phyloP scores from a whole-genome alignment of 257 asterid genomes.

The Solanum chiquidenum region DNA sequence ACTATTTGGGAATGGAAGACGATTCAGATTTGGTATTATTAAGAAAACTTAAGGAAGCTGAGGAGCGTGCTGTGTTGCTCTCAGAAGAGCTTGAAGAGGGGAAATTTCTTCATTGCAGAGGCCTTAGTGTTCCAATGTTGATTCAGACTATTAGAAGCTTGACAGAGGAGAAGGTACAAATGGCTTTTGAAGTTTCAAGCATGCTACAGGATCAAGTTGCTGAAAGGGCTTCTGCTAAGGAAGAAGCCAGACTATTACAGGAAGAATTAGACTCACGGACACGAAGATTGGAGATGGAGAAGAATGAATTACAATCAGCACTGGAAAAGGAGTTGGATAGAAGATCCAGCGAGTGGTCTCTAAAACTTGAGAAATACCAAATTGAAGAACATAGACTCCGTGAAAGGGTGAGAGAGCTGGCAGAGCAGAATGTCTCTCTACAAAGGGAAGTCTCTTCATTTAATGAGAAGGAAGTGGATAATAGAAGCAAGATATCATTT shows the following conservation, averaged over 20 bases:
- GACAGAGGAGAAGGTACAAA: slow-evolving; percentile 59
- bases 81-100: slow-evolving; percentile 62
- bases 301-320: slow-evolving; percentile 61
- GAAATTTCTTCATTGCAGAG: slow-evolving; percentile 40
- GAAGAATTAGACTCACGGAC: slow-evolving; percentile 39
- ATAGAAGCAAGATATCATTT: slow-evolving; percentile 29
- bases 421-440: slow-evolving; percentile 89
- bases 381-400: slow-evolving; percentile 89
- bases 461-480: slow-evolving; percentile 52
- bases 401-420: slow-evolving; percentile 88
- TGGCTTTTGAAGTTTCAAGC: slow-evolving; percentile 64
- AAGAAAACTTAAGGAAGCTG: slow-evolving; percentile 59
- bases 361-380: slow-evolving; percentile 76
- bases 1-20: slow-evolving; percentile 15
- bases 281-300: slow-evolving; percentile 70
- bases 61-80: slow-evolving; percentile 48
- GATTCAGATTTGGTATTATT: slow-evolving; percentile 42
- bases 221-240: slow-evolving; percentile 61
- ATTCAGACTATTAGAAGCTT: slow-evolving; percentile 50
- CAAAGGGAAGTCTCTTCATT: slow-evolving; percentile 79
- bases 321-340: slow-evolving; percentile 88
- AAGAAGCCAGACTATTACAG: slow-evolving; percentile 38
- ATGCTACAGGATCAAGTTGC: slow-evolving; percentile 60
- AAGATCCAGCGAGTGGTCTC: slow-evolving; percentile 85
- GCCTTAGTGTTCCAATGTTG: slow-evolving; percentile 43